Evolutionary conservation across 2,329 filamentous ascomycete genomes (phyloP).

Genomic region (Colletotrichum australisinense): DNA sequence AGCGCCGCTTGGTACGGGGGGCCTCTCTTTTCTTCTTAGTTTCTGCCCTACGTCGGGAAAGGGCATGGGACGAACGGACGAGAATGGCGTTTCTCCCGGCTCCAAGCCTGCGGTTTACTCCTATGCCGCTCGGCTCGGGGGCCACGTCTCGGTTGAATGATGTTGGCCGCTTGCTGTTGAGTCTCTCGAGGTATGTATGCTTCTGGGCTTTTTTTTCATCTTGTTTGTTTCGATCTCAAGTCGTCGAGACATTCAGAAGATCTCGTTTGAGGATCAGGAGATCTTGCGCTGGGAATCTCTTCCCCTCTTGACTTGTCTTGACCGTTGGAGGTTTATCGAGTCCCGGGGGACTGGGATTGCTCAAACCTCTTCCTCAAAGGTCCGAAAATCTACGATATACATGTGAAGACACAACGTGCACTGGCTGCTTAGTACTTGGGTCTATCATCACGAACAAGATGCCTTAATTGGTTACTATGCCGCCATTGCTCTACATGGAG

Average conservation of each 20-base stretch:
- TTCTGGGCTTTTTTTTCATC: neutral
- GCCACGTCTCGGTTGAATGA: constrained; percentile 5
- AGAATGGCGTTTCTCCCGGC: neutral
- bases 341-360: neutral
- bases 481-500: too few relatives aligned
- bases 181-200: too few relatives aligned
- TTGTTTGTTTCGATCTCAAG: neutral
- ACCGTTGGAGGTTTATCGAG: neutral
- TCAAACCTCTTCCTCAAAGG: neutral
- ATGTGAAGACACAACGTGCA: neutral
- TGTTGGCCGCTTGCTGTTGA: neutral
- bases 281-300: neutral
- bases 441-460: neutral
- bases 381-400: neutral
- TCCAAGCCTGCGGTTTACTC: neutral
- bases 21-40: neutral
- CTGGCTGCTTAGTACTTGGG: neutral
- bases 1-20: neutral
- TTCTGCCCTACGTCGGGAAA: neutral
- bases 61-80: constrained; percentile 17
- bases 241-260: neutral
- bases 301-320: neutral
- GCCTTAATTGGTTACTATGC: too few relatives aligned
- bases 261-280: neutral
- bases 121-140: constrained; percentile 25